Conservation (phyloP, 306 rosid genomes). For the Rubus parviflorus region DNA sequence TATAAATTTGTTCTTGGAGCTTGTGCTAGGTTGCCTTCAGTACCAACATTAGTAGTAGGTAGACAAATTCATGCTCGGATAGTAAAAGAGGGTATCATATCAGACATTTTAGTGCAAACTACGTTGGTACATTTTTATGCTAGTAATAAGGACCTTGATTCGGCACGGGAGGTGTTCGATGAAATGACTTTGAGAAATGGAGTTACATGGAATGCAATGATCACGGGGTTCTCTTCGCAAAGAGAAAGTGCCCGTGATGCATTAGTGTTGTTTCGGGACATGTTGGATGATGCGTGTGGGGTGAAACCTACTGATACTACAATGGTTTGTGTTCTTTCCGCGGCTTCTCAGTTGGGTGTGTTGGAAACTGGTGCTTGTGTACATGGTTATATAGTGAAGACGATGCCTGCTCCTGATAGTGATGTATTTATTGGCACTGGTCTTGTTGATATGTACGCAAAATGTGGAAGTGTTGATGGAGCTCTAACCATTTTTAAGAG, state of each 20-base stretch:
- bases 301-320: slow-evolving; percentile 68
- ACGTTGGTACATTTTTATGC: slow-evolving; percentile 60
- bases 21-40: slow-evolving; percentile 64
- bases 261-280: slow-evolving; percentile 50
- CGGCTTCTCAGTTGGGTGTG: slow-evolving; percentile 62
- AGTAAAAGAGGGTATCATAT: slow-evolving; percentile 45
- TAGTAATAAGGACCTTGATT: slow-evolving; percentile 48
- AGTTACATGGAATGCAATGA: slow-evolving; percentile 77
- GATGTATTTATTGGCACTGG: slow-evolving; percentile 81
- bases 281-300: slow-evolving; percentile 53
- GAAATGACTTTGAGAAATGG: slow-evolving; percentile 58
- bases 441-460: slow-evolving; percentile 81
- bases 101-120: slow-evolving; percentile 56
- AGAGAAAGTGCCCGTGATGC: slow-evolving; percentile 45
- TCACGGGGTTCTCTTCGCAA: slow-evolving; percentile 61
- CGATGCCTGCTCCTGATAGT: slow-evolving; percentile 42
- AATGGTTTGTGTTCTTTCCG: slow-evolving; percentile 59
- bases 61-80: slow-evolving; percentile 52
- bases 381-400: slow-evolving; percentile 65
- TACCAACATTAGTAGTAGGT: slow-evolving; percentile 50
- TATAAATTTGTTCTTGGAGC: slow-evolving; percentile 70
- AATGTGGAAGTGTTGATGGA: slow-evolving; percentile 64
- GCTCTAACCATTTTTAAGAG: slow-evolving; percentile 50
- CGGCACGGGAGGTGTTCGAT: slow-evolving; percentile 64
- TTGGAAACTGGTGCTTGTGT: slow-evolving; percentile 59